Evolutionary conservation across 176 grass and related monocot genomes (phyloP).

Genomic region (Carex cristatella): DNA sequence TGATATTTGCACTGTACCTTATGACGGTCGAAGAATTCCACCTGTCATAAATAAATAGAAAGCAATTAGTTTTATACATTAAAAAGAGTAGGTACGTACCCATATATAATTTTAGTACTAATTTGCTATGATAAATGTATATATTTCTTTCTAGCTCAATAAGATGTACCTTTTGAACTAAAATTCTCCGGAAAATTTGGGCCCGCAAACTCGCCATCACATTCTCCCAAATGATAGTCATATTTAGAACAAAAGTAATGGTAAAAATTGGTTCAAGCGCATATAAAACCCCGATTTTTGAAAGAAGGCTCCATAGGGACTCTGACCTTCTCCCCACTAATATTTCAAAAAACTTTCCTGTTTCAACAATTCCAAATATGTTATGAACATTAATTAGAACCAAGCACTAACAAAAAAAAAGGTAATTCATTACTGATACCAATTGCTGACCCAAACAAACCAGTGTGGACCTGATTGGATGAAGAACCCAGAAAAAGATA

Average conservation of each 20-base stretch:
- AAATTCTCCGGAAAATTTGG: slow-evolving; percentile 92
- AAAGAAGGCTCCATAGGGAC: slow-evolving; percentile 56
- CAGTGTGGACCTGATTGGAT: background rate
- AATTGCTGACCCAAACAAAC: background rate
- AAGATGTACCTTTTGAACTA: slow-evolving; percentile 75
- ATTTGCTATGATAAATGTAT: background rate
- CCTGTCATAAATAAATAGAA: slow-evolving; percentile 42
- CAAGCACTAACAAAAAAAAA: background rate
- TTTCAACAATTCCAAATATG: slow-evolving; percentile 9
- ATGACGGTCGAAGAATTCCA: slow-evolving; percentile 91
- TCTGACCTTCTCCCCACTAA: slow-evolving; percentile 66
- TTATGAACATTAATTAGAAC: background rate
- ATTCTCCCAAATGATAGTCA: slow-evolving; percentile 88
- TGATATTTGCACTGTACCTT: slow-evolving; percentile 45
- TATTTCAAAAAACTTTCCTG: slow-evolving; percentile 93
- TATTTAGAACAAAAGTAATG: slow-evolving; percentile 67
- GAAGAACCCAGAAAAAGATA: background rate
- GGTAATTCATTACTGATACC: too few species aligned
- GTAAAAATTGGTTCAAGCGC: slow-evolving; percentile 82
- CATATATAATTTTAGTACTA: too few species aligned
- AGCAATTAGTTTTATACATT: slow-evolving; percentile 12
- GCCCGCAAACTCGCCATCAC: slow-evolving; percentile 71
- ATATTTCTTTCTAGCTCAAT: background rate
- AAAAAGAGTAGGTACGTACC: background rate
- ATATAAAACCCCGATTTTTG: slow-evolving; percentile 68